These are phyloP conservation scores for Durio zibethinus DNA, from an alignment of 345 rosid species.

Conservation along the genomic window DNA sequence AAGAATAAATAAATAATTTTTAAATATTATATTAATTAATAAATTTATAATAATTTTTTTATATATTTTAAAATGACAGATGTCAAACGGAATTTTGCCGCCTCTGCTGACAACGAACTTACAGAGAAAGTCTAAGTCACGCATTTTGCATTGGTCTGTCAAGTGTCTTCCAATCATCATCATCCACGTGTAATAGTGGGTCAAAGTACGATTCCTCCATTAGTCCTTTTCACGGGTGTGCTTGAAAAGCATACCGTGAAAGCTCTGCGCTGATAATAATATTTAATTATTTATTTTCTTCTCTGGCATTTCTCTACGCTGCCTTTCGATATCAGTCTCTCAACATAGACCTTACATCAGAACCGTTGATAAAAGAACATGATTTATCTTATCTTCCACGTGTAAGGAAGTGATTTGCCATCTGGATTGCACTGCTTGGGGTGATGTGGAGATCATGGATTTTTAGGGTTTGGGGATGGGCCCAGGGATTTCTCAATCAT, in stretches of 20 bases:
- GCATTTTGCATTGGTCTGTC: conserved; percentile 35
- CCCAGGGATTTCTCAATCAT: too few relatives aligned
- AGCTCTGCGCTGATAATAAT: background rate
- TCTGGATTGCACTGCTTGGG: background rate
- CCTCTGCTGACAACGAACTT: conserved; percentile 19
- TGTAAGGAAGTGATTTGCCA: conserved; percentile 3
- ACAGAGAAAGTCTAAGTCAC: background rate
- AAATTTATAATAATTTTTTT: too few relatives aligned
- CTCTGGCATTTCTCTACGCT: background rate
- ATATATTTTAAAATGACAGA: too few relatives aligned
- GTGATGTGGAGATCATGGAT: too few relatives aligned
- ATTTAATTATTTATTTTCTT: background rate
- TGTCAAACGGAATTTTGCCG: conserved; percentile 27
- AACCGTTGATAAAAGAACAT: background rate
- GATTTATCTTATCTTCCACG: background rate
- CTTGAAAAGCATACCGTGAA: background rate
- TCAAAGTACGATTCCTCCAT: conserved; percentile 29
- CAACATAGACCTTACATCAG: background rate
- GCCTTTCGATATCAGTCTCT: background rate
- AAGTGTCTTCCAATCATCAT: background rate
- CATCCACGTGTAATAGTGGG: conserved; percentile 33
- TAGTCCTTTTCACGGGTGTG: conserved; percentile 37
- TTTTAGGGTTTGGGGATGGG: too few relatives aligned
- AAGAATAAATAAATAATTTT: too few relatives aligned
- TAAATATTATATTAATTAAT: too few relatives aligned